These are phyloP conservation scores for Kazachstania sp. DNA, from an alignment of 1,139 yeast genomes.

Conservation along the genomic window DNA sequence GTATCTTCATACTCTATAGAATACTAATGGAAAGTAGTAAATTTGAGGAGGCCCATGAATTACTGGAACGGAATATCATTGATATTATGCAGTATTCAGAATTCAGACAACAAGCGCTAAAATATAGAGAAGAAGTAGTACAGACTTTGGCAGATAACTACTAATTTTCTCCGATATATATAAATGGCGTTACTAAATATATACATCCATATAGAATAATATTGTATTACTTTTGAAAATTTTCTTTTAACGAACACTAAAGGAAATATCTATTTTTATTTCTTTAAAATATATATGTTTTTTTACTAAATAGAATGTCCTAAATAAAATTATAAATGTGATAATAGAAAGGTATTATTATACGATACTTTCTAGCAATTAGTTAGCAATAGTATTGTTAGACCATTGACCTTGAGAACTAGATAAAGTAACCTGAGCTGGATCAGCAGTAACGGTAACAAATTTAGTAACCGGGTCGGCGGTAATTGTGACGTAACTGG, in stretches of 20 bases:
- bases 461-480: conserved; percentile 7
- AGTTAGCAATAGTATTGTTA: conserved; percentile 1
- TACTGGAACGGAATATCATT: conserved; percentile 4
- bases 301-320: too few relatives aligned
- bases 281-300: too few relatives aligned
- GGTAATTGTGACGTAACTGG: conserved; percentile 12
- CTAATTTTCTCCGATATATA: too few relatives aligned
- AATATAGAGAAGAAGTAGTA: background rate
- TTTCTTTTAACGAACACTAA: too few relatives aligned
- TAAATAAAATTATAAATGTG: too few relatives aligned
- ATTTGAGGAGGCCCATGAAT: conserved; percentile 7
- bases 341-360: too few relatives aligned
- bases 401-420: background rate
- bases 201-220: too few relatives aligned
- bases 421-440: background rate
- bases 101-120: background rate
- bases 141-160: background rate
- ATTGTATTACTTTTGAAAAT: too few relatives aligned
- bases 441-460: conserved; percentile 4
- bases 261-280: too few relatives aligned
- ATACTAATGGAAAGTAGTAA: conserved; percentile 10
- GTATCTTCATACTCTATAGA: conserved; percentile 14
- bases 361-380: background rate
- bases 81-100: conserved; percentile 8
- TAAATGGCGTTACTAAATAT: too few relatives aligned